Evolutionary conservation across 2,329 filamentous ascomycete species (phyloP).

Genomic region (Claviceps arundinis): DNA sequence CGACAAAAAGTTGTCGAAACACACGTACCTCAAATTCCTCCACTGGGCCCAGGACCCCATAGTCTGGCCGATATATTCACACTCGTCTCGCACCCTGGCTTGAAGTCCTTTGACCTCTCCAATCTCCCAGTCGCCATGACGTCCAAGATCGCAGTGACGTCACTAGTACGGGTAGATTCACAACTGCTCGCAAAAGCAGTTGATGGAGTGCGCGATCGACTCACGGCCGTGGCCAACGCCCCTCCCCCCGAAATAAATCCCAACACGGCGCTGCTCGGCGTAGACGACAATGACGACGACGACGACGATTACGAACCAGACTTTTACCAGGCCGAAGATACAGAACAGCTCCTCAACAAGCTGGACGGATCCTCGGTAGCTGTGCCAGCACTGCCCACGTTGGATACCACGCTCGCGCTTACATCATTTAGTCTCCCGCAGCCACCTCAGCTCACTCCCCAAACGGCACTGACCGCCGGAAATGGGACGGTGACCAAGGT

Average conservation of each 20-base stretch:
- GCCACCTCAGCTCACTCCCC: constrained; percentile 58
- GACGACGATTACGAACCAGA: constrained; percentile 84
- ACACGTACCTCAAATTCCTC: constrained; percentile 43
- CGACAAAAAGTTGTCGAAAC: constrained; percentile 50
- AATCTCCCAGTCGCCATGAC: constrained; percentile 64
- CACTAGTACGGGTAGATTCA: constrained; percentile 59
- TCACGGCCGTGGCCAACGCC: constrained; percentile 30
- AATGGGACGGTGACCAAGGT: constrained; percentile 63
- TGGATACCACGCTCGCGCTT: constrained; percentile 42
- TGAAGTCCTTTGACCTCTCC: constrained; percentile 73
- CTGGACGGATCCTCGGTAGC: constrained; percentile 55
- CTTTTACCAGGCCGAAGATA: constrained; percentile 63
- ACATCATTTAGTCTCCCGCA: constrained; percentile 69
- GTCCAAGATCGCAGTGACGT: constrained; percentile 66
- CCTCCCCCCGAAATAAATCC: constrained; percentile 37
- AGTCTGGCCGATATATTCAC: constrained; percentile 79
- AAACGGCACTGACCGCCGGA: constrained; percentile 60
- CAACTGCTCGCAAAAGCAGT: constrained; percentile 59
- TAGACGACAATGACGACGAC: constrained; percentile 79
- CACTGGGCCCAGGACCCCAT: constrained; percentile 61
- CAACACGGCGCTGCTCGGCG: constrained; percentile 46
- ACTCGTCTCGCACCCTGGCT: constrained; percentile 56
- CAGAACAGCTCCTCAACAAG: constrained; percentile 65
- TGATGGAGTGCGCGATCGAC: constrained; percentile 43
- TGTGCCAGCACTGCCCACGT: constrained; percentile 11